phyloP scores from a whole-genome alignment of 352 stramenopile species.

The Phytophthora sp. region DNA sequence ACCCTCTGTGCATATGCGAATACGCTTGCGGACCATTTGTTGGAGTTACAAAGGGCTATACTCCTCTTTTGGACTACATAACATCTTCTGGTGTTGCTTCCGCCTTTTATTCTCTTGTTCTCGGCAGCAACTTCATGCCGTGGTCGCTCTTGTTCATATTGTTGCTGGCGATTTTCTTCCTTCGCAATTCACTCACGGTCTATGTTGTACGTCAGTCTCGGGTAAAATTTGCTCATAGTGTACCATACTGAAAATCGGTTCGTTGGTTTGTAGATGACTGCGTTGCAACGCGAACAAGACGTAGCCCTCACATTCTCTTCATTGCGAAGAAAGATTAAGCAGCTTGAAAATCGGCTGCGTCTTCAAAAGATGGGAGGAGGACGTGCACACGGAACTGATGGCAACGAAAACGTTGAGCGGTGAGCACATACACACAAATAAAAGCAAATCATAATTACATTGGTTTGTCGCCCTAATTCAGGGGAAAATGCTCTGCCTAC shows the following conservation, averaged over 20 bases:
- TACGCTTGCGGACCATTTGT: slow-evolving; percentile 70
- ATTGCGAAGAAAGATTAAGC: slow-evolving; percentile 64
- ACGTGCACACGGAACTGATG: neutral
- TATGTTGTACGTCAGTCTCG: slow-evolving; percentile 33
- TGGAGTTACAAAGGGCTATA: slow-evolving; percentile 45
- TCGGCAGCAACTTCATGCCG: slow-evolving; percentile 43
- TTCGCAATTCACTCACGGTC: slow-evolving; percentile 63
- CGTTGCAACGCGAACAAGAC: slow-evolving; percentile 52
- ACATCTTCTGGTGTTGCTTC: slow-evolving; percentile 37
- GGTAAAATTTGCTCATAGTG: too few relatives aligned
- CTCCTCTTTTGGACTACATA: slow-evolving; percentile 38
- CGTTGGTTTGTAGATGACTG: slow-evolving; percentile 39
- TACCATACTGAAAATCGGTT: too few relatives aligned
- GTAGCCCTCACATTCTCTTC: slow-evolving; percentile 55
- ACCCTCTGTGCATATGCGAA: slow-evolving; percentile 66
- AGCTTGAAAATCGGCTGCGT: slow-evolving; percentile 63
- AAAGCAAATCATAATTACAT: neutral
- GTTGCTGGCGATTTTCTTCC: slow-evolving; percentile 49
- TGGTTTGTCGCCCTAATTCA: neutral
- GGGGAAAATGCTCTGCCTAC: neutral
- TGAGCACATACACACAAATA: too few relatives aligned
- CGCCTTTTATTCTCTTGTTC: slow-evolving; percentile 36
- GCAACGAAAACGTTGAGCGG: slow-evolving; percentile 1
- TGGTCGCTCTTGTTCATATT: slow-evolving; percentile 46
- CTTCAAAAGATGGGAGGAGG: slow-evolving; percentile 49